Conservation (phyloP, 805 yeast genomes). For the Hanseniaspora meyeri region DNA sequence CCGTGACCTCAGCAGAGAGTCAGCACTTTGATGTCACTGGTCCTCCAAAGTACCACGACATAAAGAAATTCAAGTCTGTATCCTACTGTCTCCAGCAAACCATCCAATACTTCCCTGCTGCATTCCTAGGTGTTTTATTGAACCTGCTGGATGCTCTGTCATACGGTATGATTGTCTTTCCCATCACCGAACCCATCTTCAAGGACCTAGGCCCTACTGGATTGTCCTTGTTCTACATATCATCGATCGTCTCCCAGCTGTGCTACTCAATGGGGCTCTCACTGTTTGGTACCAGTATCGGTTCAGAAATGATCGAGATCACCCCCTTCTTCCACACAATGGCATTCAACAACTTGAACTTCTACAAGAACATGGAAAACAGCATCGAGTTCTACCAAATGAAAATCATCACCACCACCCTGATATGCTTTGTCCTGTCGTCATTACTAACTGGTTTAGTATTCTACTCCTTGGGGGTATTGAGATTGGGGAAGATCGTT, state of each 20-base stretch:
- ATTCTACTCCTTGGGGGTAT: constrained; percentile 64
- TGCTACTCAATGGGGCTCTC: constrained; percentile 86
- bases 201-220: constrained; percentile 77
- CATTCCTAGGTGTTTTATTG: constrained; percentile 67
- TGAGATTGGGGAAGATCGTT: constrained; percentile 70
- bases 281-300: constrained; percentile 79
- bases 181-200: constrained; percentile 70
- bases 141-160: constrained; percentile 88
- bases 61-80: not conserved
- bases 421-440: constrained; percentile 71
- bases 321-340: constrained; percentile 95
- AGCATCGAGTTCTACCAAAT: constrained; percentile 40
- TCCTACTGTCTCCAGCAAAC: not conserved
- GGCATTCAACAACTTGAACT: constrained; percentile 58
- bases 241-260: constrained; percentile 80
- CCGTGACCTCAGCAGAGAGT: not conserved
- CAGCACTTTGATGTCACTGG: not conserved
- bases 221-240: constrained; percentile 82
- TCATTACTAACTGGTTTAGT: constrained; percentile 78
- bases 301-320: constrained; percentile 98
- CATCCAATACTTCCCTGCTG: constrained; percentile 49
- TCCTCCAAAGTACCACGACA: constrained; percentile 8
- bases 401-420: constrained; percentile 68
- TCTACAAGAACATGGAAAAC: constrained; percentile 22
- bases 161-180: constrained; percentile 96